A percentile compares a stretch with the other conserved stretches of the same genome.
These are phyloP conservation scores for Gynostemma pentaphyllum DNA, from an alignment of 306 rosid genomes.

Conservation along the genomic window DNA sequence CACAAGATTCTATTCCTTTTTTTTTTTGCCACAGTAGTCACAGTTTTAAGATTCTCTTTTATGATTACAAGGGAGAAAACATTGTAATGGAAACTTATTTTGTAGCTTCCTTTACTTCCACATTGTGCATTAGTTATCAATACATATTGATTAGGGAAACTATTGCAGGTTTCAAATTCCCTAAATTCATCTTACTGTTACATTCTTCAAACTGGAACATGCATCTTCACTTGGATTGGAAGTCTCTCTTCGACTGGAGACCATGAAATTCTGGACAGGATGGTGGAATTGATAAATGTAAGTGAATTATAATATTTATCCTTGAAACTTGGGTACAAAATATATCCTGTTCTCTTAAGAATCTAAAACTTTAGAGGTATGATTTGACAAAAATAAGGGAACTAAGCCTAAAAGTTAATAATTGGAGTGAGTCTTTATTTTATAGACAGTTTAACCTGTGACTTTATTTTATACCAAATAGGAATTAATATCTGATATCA, in stretches of 20 bases:
- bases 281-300: constrained; percentile 67
- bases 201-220: constrained; percentile 57
- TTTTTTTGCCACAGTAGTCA: neutral
- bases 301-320: constrained; percentile 22
- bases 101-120: neutral
- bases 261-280: constrained; percentile 80
- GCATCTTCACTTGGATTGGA: constrained; percentile 83
- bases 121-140: neutral
- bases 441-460: neutral
- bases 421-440: neutral
- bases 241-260: constrained; percentile 64
- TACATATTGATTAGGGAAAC: neutral
- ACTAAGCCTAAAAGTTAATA: neutral
- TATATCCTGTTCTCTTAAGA: neutral
- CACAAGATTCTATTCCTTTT: neutral
- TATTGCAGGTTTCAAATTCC: constrained; percentile 61
- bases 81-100: neutral
- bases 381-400: neutral
- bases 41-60: neutral
- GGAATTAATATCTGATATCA: constrained; percentile 9
- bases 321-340: neutral
- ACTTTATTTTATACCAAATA: neutral
- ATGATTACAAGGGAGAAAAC: neutral
- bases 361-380: neutral
- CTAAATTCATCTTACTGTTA: constrained; percentile 89